phyloP scores from a whole-genome alignment of 2,329 filamentous ascomycete species.

The Neofusicoccum ribis region DNA sequence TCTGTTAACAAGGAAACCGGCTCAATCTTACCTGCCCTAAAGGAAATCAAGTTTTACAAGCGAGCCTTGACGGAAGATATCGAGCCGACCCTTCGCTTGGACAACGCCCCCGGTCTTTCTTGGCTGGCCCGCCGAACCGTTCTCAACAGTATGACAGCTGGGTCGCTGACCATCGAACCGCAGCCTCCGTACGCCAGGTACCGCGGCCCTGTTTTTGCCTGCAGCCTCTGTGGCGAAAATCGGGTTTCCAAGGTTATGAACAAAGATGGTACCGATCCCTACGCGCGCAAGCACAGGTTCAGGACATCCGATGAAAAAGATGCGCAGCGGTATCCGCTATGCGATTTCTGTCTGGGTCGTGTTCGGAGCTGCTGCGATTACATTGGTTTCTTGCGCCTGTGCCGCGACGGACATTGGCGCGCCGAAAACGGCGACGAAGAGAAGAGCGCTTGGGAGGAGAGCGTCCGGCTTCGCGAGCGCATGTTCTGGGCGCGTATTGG shows the following conservation, averaged over 20 bases:
- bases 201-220: constrained; percentile 64
- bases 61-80: constrained; percentile 85
- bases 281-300: constrained; percentile 83
- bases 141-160: constrained; percentile 78
- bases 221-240: constrained; percentile 84
- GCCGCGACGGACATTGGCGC: constrained; percentile 90
- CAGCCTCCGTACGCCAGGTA: constrained; percentile 53
- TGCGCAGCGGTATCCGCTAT: constrained; percentile 86
- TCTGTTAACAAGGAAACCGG: constrained; percentile 39
- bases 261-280: constrained; percentile 47
- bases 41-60: constrained; percentile 94
- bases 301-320: constrained; percentile 82
- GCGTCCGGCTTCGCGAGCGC: constrained; percentile 81
- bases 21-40: constrained; percentile 62
- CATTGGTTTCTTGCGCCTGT: constrained; percentile 83
- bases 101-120: constrained; percentile 84
- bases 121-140: constrained; percentile 91
- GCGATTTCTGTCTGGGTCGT: constrained; percentile 80
- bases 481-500: constrained; percentile 98
- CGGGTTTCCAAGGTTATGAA: constrained; percentile 41
- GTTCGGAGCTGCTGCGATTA: constrained; percentile 91
- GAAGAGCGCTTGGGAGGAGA: constrained; percentile 91
- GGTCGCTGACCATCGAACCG: constrained; percentile 85
- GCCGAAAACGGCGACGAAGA: constrained; percentile 81
- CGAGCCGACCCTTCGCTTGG: constrained; percentile 87